phyloP scores from a whole-genome alignment of 1,284 basidiomycete species.

The Vanrija sp. region DNA sequence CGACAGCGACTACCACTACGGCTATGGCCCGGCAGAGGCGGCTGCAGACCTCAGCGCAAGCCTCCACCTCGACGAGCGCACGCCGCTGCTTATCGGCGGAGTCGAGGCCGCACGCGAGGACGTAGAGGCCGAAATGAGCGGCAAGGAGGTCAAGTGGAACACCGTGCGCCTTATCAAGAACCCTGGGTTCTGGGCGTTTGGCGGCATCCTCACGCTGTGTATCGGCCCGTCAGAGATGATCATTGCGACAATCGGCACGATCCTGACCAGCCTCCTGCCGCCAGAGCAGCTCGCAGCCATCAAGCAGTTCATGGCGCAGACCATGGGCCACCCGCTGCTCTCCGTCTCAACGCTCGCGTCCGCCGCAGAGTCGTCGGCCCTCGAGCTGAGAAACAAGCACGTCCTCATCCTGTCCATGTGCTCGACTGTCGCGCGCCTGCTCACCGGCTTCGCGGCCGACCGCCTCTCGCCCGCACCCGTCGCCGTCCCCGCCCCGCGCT shows the following conservation, averaged over 20 bases:
- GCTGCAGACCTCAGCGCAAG: slow-evolving; percentile 13
- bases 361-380: slow-evolving; percentile 15
- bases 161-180: slow-evolving; percentile 32
- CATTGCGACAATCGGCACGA: slow-evolving; percentile 46
- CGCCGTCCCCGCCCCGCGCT: slow-evolving; percentile 26
- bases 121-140: slow-evolving; percentile 28
- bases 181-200: slow-evolving; percentile 47
- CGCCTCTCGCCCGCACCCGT: slow-evolving; percentile 38
- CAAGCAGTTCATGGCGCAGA: background rate
- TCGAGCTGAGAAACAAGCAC: slow-evolving; percentile 46
- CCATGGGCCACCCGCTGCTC: too few species aligned
- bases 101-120: slow-evolving; percentile 43
- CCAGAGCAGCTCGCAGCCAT: slow-evolving; percentile 8
- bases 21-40: slow-evolving; percentile 1
- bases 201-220: slow-evolving; percentile 38
- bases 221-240: slow-evolving; percentile 48
- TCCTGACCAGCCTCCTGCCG: slow-evolving; percentile 45
- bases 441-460: slow-evolving; percentile 44
- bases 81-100: slow-evolving; percentile 47
- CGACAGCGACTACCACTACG: background rate
- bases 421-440: slow-evolving; percentile 42
- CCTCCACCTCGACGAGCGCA: slow-evolving; percentile 42
- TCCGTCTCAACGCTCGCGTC: background rate
- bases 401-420: slow-evolving; percentile 45
- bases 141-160: slow-evolving; percentile 40